Percentiles rank a stretch among this genome's conserved stretches.
Evolutionary conservation across 2,329 filamentous ascomycete species (phyloP).

Genomic region (Blastomyces gilchristii): DNA sequence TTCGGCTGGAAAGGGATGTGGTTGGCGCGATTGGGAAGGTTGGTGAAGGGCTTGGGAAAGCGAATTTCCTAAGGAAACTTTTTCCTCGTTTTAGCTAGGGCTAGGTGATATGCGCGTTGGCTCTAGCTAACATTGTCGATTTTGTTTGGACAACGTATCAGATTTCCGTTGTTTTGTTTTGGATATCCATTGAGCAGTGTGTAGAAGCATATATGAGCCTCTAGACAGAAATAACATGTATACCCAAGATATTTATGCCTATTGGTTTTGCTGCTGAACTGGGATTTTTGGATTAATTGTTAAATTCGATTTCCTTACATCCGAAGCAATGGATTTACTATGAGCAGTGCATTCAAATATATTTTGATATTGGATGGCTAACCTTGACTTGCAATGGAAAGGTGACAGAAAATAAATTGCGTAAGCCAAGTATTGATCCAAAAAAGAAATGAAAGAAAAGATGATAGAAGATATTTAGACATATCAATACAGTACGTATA

Average conservation of each 20-base stretch:
- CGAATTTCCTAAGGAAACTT: neutral
- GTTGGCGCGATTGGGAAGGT: constrained; percentile 21
- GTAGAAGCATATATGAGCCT: neutral
- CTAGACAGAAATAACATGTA: neutral
- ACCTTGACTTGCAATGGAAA: neutral
- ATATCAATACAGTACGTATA: neutral
- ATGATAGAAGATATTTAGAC: neutral
- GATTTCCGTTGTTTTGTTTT: neutral
- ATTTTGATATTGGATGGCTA: neutral
- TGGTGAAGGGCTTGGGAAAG: neutral
- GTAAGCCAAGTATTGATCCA: neutral
- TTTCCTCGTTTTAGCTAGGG: neutral
- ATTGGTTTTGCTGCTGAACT: neutral
- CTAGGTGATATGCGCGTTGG: neutral
- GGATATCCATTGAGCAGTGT: neutral
- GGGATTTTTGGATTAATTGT: neutral
- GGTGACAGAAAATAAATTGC: neutral
- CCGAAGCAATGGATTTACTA: neutral
- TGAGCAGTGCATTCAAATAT: too few species aligned
- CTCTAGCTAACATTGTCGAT: neutral
- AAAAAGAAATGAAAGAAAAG: too few species aligned
- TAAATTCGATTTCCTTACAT: neutral
- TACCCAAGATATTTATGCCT: neutral
- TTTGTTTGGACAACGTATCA: neutral
- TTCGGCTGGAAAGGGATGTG: constrained; percentile 17